Percentiles rank a stretch among this genome's conserved stretches.
phyloP scores from a whole-genome alignment of 192 early-diverging fungal species.

The Gonapodya prolifera region DNA sequence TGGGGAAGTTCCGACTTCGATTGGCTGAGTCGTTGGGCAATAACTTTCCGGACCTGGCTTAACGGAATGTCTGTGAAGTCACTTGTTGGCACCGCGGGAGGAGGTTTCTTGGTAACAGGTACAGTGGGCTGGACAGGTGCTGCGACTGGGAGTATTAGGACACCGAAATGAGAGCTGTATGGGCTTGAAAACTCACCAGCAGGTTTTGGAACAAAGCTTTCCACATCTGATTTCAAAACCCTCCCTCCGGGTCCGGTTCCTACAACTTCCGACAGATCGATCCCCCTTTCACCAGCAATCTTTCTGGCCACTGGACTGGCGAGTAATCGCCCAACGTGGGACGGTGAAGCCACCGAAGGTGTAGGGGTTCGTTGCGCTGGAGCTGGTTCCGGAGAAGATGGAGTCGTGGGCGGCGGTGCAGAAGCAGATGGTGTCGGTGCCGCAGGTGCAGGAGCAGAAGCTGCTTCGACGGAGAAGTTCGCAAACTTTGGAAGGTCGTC shows the following conservation, averaged over 20 bases:
- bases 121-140: conserved; percentile 16
- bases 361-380: neutral
- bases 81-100: conserved; percentile 12
- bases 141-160: conserved; percentile 11
- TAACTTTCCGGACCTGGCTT: conserved; percentile 34
- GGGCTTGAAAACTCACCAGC: neutral
- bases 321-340: conserved; percentile 49
- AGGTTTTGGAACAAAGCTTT: conserved; percentile 35
- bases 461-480: conserved; percentile 41
- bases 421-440: conserved; percentile 17
- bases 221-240: conserved; percentile 84
- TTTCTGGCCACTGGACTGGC: conserved; percentile 75
- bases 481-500: conserved; percentile 78
- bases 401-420: conserved; percentile 8
- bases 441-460: conserved; percentile 26
- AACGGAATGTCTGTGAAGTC: conserved; percentile 7
- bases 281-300: conserved; percentile 70
- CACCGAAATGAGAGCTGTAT: conserved; percentile 9
- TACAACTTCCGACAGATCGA: conserved; percentile 59
- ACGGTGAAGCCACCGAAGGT: neutral
- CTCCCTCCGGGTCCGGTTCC: conserved; percentile 85
- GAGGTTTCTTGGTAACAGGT: conserved; percentile 16
- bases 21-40: conserved; percentile 35
- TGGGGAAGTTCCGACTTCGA: conserved; percentile 41
- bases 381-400: neutral